These are phyloP conservation scores for Firmiana major DNA, from an alignment of 345 rosid species.

Conservation along the genomic window DNA sequence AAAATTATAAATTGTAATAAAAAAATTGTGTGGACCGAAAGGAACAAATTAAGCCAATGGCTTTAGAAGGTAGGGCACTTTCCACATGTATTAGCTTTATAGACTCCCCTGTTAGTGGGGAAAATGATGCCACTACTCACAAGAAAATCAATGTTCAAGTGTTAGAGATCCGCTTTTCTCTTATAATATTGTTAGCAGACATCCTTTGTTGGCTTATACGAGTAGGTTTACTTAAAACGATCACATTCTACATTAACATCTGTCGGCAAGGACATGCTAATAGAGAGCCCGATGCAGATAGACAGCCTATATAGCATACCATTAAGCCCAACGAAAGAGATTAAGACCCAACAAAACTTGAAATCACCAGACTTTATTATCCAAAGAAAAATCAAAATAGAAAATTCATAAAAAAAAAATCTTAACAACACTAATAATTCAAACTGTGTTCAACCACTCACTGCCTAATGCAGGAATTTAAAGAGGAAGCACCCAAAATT, in stretches of 20 bases:
- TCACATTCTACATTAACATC: no score
- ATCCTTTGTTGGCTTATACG: background rate
- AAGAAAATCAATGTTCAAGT: background rate
- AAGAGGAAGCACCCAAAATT: background rate
- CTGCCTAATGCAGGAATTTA: no score
- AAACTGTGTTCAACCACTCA: no score
- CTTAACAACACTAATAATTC: no score
- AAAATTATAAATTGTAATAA: no score
- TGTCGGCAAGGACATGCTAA: background rate
- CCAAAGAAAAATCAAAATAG: no score
- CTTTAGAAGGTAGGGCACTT: conserved; percentile 20
- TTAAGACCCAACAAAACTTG: background rate
- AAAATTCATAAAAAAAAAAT: background rate
- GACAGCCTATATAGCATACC: background rate
- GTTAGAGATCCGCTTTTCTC: background rate
- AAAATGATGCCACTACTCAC: background rate
- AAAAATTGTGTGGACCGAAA: background rate
- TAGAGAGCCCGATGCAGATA: background rate
- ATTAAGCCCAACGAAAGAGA: background rate
- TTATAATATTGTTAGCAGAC: background rate
- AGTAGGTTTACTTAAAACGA: background rate
- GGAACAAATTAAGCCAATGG: conserved; percentile 13
- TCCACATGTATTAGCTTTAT: conserved; percentile 17
- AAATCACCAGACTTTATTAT: no score
- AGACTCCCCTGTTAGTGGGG: conserved; percentile 14